Conservation (phyloP, 1,284 basidiomycete genomes). For the Mycocalia duriaeana region DNA sequence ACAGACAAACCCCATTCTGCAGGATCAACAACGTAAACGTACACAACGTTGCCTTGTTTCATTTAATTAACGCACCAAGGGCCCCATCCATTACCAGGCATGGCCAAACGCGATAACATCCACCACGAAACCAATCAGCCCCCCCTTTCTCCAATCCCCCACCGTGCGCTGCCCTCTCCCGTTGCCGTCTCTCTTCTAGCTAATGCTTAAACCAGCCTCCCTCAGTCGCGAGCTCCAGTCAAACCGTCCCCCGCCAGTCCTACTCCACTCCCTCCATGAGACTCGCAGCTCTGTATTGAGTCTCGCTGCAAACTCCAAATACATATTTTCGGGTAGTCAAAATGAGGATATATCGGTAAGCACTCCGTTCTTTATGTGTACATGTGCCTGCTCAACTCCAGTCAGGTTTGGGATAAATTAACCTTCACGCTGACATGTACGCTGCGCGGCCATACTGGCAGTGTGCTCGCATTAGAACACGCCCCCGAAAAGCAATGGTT, state of each 20-base stretch:
- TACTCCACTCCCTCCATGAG: slow-evolving; percentile 69
- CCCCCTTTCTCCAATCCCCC: slow-evolving; percentile 17
- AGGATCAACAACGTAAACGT: too few species aligned
- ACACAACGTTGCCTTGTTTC: too few species aligned
- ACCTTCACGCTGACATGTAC: slow-evolving; percentile 68
- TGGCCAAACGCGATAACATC: too few species aligned
- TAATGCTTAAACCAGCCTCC: slow-evolving; percentile 40
- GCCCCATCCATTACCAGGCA: too few species aligned
- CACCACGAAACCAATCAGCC: too few species aligned
- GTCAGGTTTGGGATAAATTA: slow-evolving; percentile 78
- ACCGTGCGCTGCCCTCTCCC: slow-evolving; percentile 23
- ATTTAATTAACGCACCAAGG: too few species aligned
- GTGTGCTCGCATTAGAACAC: slow-evolving; percentile 79
- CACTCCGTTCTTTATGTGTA: slow-evolving; percentile 9
- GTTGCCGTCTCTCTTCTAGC: slow-evolving; percentile 8
- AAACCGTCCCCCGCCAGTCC: slow-evolving; percentile 33
- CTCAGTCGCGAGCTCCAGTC: slow-evolving; percentile 48
- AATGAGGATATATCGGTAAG: slow-evolving; percentile 72
- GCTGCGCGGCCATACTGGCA: slow-evolving; percentile 82
- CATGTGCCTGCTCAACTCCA: slow-evolving; percentile 1
- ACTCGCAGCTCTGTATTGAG: slow-evolving; percentile 69
- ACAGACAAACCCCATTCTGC: too few species aligned
- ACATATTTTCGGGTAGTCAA: slow-evolving; percentile 86
- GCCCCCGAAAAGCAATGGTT: slow-evolving; percentile 78
- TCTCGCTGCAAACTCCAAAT: slow-evolving; percentile 64